Base-by-base conservation (phyloP, 179 eudicot genomes). In the Gypsophila paniculata region DNA sequence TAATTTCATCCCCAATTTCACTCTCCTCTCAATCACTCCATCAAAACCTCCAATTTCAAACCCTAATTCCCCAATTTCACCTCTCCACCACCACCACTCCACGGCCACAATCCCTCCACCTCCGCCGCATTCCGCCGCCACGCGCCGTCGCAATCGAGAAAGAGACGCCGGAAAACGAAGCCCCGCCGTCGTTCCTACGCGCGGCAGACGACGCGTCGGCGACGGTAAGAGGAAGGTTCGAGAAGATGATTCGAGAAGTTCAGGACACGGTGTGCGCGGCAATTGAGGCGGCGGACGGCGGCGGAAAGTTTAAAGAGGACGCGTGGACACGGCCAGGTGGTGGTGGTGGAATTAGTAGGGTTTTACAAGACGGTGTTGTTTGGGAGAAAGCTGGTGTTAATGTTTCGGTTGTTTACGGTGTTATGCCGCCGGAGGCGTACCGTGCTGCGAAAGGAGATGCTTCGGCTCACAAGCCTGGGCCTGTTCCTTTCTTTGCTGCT, bases 361-460 rank as follows among this genome's bases (percentile, higher is more conserved):
- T 91, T 14, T 80, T 91, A 83, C 96, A 93, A 77, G 88, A 91
- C 52, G 98, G 96, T 0, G 80, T 73, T 11, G 88, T 89, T 59
- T 91, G 87, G 85, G 96, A 91, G 58, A 93, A 93, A 72, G 96
- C 97, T 6, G 98, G 97, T 0, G 96, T 91, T 7, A 93, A 91
- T 84, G 96, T 91, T 0, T 84, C 88, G 1, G 97, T 93, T 57
- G 97, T 93, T 1, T 93, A 91, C 63, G 97, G 97, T 0, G 83
- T 91, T 59, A 93, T 93, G 98, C 97, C 98, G 8, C 97, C 98
- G 0, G 97, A 93, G 51, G 98, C 98, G 74, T 93, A 93, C 68
- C 79, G 98, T 2, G 98, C 98, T 34, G 97, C 97, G 0, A 91
- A 87, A 18, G 76, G 77, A 1, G 80, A 78, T 25, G 76, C 73